These are phyloP conservation scores for Fusarium piperis DNA, from an alignment of 2,329 filamentous ascomycete genomes.

Conservation along the genomic window DNA sequence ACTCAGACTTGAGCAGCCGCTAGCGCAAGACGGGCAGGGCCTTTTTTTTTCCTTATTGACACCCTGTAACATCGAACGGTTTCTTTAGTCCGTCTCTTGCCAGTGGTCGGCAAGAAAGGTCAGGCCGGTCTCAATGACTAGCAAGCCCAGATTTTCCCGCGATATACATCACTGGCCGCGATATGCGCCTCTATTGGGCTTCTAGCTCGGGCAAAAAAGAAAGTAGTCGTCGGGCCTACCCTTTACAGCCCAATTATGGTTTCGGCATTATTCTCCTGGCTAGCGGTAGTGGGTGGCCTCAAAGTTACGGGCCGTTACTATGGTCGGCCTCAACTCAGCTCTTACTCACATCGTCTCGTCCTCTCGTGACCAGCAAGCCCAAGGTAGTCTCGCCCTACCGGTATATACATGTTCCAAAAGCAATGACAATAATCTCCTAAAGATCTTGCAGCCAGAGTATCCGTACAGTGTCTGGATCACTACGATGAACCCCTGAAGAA, in stretches of 20 bases:
- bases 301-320: neutral
- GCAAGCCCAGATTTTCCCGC: neutral
- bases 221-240: neutral
- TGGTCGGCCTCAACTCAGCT: slow-evolving; percentile 17
- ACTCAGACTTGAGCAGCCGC: slow-evolving; percentile 31
- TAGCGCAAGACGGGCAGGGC: slow-evolving; percentile 3
- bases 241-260: neutral
- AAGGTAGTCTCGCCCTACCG: neutral
- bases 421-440: neutral
- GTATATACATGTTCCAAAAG: neutral
- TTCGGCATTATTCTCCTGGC: neutral
- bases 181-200: neutral
- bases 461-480: neutral
- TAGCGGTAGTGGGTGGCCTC: neutral
- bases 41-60: too few species aligned
- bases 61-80: slow-evolving; percentile 5
- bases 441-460: neutral
- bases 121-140: slow-evolving; percentile 1
- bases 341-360: slow-evolving; percentile 17
- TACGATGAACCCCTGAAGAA: neutral
- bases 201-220: neutral
- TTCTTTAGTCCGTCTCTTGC: neutral
- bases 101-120: slow-evolving; percentile 14
- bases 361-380: slow-evolving; percentile 16
- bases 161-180: too few species aligned